Percentiles rank a stretch among this genome's conserved stretches.
phyloP scores from a whole-genome alignment of 2,329 filamentous ascomycete genomes.

The Trichophyton mentagrophytes region DNA sequence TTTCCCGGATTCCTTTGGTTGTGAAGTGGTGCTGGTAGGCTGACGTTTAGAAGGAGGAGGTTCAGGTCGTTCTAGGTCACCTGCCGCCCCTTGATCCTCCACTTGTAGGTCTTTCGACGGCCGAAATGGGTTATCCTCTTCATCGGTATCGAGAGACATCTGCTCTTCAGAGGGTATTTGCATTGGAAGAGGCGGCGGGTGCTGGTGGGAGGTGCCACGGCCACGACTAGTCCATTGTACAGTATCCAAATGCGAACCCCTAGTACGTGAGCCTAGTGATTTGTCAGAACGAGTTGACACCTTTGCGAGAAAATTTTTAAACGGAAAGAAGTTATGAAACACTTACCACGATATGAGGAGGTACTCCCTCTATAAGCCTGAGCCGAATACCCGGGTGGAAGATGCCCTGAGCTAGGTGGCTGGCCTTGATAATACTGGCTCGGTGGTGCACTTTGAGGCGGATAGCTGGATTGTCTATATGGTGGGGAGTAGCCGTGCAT shows the following conservation, averaged over 20 bases:
- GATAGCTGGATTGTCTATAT: slow-evolving; percentile 45
- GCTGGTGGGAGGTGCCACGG: slow-evolving; percentile 34
- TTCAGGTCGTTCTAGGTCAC: slow-evolving; percentile 22
- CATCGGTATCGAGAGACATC: slow-evolving; percentile 31
- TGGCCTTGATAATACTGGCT: slow-evolving; percentile 43
- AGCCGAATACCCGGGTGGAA: slow-evolving; percentile 41
- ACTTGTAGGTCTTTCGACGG: slow-evolving; percentile 52
- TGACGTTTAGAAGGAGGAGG: slow-evolving; percentile 42
- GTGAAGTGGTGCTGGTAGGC: slow-evolving; percentile 40
- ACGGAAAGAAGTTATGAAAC: slow-evolving; percentile 31
- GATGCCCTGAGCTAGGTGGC: slow-evolving; percentile 45
- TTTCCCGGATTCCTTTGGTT: slow-evolving; percentile 47
- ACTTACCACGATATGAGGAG: slow-evolving; percentile 47
- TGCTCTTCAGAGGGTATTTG: slow-evolving; percentile 22
- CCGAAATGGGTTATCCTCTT: slow-evolving; percentile 49
- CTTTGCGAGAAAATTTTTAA: slow-evolving; percentile 28
- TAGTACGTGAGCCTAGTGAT: slow-evolving; percentile 38
- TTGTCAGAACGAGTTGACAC: slow-evolving; percentile 36
- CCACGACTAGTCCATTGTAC: slow-evolving; percentile 55
- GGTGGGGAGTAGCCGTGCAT: slow-evolving; percentile 49
- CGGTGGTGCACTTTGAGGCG: slow-evolving; percentile 42
- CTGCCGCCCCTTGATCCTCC: slow-evolving; percentile 48
- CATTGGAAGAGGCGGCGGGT: slow-evolving; percentile 21
- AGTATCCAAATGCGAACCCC: slow-evolving; percentile 50
- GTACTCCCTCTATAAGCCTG: slow-evolving; percentile 41